A percentile compares a stretch with the other conserved stretches of the same genome.
These are phyloP conservation scores for Pyronema omphalodes DNA, from an alignment of 495 filamentous ascomycete species.

Conservation along the genomic window DNA sequence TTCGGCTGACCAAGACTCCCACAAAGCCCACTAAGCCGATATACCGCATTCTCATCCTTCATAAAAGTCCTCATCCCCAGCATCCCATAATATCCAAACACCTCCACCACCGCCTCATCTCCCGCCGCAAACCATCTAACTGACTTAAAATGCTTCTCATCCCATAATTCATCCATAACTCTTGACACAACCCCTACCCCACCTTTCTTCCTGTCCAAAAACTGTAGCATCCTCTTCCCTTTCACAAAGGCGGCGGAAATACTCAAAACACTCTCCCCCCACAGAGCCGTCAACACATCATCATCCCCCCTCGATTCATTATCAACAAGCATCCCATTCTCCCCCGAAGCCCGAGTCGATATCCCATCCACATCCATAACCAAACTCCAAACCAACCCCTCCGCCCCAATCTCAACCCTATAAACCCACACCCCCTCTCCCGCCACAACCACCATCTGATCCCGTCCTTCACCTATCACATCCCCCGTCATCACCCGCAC, in stretches of 20 bases:
- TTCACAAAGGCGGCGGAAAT: neutral
- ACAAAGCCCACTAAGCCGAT: neutral
- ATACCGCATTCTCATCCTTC: neutral
- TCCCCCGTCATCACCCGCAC: neutral
- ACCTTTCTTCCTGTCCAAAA: neutral
- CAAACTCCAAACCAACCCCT: neutral
- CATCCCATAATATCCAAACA: slow-evolving; percentile 1
- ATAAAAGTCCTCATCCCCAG: neutral
- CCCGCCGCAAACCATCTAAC: neutral
- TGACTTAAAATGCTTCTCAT: neutral
- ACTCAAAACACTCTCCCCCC: neutral
- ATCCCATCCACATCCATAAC: neutral
- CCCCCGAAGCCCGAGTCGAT: neutral
- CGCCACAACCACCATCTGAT: neutral
- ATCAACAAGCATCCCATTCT: too few species aligned
- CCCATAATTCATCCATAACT: neutral
- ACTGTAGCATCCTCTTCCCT: neutral
- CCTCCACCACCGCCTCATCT: neutral
- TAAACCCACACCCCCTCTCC: neutral
- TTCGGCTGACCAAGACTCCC: neutral
- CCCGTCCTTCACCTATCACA: neutral
- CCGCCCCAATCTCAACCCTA: neutral
- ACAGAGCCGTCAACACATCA: neutral
- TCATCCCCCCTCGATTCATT: too few species aligned
- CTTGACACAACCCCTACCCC: neutral